Conservation (phyloP, 108 stramenopile species). For the Conticribra guillardii region DNA sequence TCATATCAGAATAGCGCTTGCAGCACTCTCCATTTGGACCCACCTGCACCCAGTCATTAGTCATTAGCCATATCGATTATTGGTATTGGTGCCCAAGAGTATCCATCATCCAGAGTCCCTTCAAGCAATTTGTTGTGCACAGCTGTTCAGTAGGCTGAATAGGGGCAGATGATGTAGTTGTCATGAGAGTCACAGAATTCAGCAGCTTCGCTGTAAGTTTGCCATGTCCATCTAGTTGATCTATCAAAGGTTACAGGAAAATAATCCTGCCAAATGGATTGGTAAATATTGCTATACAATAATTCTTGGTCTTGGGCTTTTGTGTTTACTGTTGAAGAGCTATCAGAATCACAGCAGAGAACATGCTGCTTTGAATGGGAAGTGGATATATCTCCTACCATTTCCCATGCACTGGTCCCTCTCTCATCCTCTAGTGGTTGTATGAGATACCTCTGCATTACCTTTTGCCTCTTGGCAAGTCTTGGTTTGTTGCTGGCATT, state of each 20-base stretch:
- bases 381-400: constrained; percentile 24
- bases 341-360: constrained; percentile 20
- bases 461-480: too few relatives aligned
- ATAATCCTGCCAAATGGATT: not conserved
- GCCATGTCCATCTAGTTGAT: constrained; percentile 21
- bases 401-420: too few relatives aligned
- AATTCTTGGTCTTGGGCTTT: not conserved
- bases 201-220: constrained; percentile 28
- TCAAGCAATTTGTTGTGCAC: constrained; percentile 20
- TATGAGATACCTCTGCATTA: too few relatives aligned
- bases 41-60: not conserved
- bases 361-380: constrained; percentile 26
- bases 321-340: not conserved
- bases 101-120: constrained; percentile 5
- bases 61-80: not conserved
- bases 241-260: constrained; percentile 19
- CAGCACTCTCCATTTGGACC: not conserved
- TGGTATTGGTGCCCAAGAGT: not conserved
- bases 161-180: constrained; percentile 30
- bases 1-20: not conserved
- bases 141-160: constrained; percentile 42
- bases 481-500: too few relatives aligned
- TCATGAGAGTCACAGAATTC: constrained; percentile 22
- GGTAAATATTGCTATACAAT: constrained; percentile 7
- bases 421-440: too few relatives aligned